phyloP scores from a whole-genome alignment of 1,139 yeast species.

The Eremothecium cymbalariae region DNA sequence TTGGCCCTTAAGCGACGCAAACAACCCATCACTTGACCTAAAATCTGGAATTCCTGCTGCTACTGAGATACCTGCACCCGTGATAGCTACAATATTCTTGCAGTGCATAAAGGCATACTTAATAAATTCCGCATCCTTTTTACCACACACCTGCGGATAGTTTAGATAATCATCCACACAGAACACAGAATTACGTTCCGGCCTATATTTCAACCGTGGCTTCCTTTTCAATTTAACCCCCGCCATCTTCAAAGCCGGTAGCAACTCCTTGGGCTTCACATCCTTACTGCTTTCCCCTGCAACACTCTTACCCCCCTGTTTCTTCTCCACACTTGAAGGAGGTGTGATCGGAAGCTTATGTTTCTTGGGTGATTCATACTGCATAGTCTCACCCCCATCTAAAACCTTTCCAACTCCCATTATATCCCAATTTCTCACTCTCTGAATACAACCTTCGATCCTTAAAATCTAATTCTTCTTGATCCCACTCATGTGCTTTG shows the following conservation, averaged over 20 bases:
- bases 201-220: constrained; percentile 38
- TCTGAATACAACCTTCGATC: too few relatives aligned
- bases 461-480: too few relatives aligned
- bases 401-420: background rate
- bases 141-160: constrained; percentile 17
- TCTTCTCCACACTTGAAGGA: constrained; percentile 18
- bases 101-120: constrained; percentile 42
- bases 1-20: constrained; percentile 47
- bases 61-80: constrained; percentile 89
- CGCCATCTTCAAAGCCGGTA: constrained; percentile 15
- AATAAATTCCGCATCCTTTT: constrained; percentile 34
- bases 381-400: background rate
- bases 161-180: constrained; percentile 27
- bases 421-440: background rate
- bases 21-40: constrained; percentile 69
- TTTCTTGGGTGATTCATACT: background rate
- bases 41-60: constrained; percentile 90
- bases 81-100: constrained; percentile 46
- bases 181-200: constrained; percentile 37
- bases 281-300: too few relatives aligned
- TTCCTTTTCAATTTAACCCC: constrained; percentile 22
- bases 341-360: constrained; percentile 16
- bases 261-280: constrained; percentile 20
- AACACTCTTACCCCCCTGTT: background rate
- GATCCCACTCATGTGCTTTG: too few relatives aligned